Evolutionary conservation across 768 basidiomycete genomes (phyloP), one percentile per base, ranked within the genome.

Genomic region (Termitomyces sp.): DNA sequence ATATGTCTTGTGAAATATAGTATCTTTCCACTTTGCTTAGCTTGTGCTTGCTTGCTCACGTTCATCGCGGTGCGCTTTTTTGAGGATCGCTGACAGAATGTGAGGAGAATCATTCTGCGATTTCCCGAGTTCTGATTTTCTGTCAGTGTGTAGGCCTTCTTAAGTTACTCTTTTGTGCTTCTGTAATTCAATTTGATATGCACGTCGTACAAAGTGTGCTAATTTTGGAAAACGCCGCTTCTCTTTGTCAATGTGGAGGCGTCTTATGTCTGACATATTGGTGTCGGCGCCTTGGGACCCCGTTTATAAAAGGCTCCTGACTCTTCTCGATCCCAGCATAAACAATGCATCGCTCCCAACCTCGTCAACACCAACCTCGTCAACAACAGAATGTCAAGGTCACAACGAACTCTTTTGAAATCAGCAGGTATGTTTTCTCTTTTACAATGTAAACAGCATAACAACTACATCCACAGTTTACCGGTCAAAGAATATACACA

Each of bases 391-490:
- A 59, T 7, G 67, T 73, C 25, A 66, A 4, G 25, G 70, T 73
- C 9, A 61, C 40, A 3, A 73, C 72, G 1, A 75, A 75, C 58
- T 71, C 69, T 5, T 75, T 76, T 51, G 52, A 60, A 6, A 69
- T 76, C 29, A 65, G 65, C 15, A 66, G 60, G 73, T 68, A 15
- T 0, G 67, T 60, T 31, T 31, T 54, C 10, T 62, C 46, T n/a
- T 49, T 20, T 15, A 6, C 7, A 32, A 48, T 43, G n/a, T 11
- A 15, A n/a, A 8, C 20, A 40, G 17, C 45, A 32, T 38, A 43
- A 12, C 34, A 36, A 52, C 11, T 14, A n/a, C 47, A 38, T 15
- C 4, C 31, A 42, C 40, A 73, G 72, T 31, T 63, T 75, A 5
- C 75, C 75, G 0, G 56, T 59, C 5, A 68, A 67, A 29, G 60